Base-by-base conservation (phyloP, 306 rosid genomes). In the Urtica urens region DNA sequence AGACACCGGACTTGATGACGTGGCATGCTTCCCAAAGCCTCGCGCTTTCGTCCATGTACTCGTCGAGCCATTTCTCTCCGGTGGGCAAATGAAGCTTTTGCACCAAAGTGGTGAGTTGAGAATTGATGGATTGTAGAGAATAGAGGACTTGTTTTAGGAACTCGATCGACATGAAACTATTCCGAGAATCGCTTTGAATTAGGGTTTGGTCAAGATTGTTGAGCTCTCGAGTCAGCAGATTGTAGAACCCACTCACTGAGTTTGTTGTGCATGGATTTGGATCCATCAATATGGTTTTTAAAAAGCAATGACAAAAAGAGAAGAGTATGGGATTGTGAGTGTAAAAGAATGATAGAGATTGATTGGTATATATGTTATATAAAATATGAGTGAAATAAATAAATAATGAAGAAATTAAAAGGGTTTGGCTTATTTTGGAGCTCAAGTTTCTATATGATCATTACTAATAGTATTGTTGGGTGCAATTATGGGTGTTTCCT, bases 61-160 rank as follows among this genome's bases (percentile, higher is more conserved):
- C 95, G 20, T 86, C 87, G 16, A 86, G 76, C 95, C 95, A 86
- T 62, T 86, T 86, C 1, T 84, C 95, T 2, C 95, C 95, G 0
- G 73, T 74, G 0, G 95, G 95, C 22, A 86, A 59, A 3, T 83
- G 68, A 20, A 86, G 93, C 49, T 67, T 77, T 18, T 73, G 80
- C 44, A 79, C 93, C 58, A 81, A 64, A 38, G 62, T 41, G 57
- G 81, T 78, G 22, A 81, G 63, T 11, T 86, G 93, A 44, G 93
- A 76, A 51, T 81, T 92, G 51, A 78, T 72, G 41, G 87, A 73
- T 41, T 71, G 78, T 7, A 86, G 88, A 18, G 81, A 69, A 0
- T 82, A 81, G 30, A 86, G 70, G 3, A 74, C 85, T 6, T 72
- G 57, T 29, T 78, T 80, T 10, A 81, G 93, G 72, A 81, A 78